These are phyloP conservation scores for Fusarium sp. DNA, from an alignment of 2,329 filamentous ascomycete genomes.

Conservation along the genomic window DNA sequence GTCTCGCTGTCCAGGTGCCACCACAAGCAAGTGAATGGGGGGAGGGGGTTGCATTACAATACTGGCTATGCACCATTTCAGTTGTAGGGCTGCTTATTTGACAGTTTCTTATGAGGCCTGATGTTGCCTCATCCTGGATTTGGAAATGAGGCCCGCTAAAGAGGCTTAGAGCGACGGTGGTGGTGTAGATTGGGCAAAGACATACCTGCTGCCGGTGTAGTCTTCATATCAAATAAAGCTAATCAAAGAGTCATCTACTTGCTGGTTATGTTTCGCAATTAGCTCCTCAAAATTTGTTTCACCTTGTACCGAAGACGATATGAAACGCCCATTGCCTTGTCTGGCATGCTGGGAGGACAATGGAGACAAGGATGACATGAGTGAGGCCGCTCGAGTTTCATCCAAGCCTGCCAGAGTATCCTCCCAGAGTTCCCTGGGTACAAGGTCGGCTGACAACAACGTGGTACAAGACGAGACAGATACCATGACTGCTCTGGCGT, in stretches of 20 bases:
- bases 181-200: not conserved
- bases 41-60: not conserved
- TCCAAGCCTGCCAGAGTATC: not conserved
- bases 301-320: not conserved
- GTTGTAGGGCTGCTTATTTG: not conserved
- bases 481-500: not conserved
- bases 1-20: not conserved
- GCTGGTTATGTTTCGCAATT: not conserved
- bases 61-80: not conserved
- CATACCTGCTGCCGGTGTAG: not conserved
- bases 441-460: not conserved
- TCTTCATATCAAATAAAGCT: not conserved
- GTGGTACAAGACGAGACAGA: not conserved
- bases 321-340: not conserved
- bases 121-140: not conserved
- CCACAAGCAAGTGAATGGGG: not conserved
- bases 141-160: not conserved
- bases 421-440: not conserved
- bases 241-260: not conserved
- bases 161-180: not conserved
- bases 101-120: not conserved
- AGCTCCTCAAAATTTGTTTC: not conserved
- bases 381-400: not conserved
- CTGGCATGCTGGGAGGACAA: not conserved
- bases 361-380: not conserved